These are phyloP conservation scores for Pseudocercospora musae DNA, from an alignment of 2,329 filamentous ascomycete species.

Conservation along the genomic window DNA sequence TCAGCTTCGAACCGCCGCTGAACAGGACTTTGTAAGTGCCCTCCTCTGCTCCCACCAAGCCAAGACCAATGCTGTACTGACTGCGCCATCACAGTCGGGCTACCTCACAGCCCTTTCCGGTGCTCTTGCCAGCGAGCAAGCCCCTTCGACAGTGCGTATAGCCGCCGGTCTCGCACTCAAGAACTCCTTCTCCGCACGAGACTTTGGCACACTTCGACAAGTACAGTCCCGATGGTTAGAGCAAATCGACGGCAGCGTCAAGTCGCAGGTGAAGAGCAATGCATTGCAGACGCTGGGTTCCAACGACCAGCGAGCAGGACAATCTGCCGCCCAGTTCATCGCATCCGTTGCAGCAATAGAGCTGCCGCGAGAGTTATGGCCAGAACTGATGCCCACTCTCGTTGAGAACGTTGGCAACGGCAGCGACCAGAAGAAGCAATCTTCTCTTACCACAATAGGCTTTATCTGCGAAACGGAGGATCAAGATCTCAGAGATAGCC, in stretches of 20 bases:
- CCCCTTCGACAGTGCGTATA: conserved; percentile 78
- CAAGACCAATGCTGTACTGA: conserved; percentile 3
- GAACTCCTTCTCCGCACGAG: conserved; percentile 95
- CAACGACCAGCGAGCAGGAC: conserved; percentile 75
- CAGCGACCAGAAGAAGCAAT: conserved; percentile 83
- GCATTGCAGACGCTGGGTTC: conserved; percentile 85
- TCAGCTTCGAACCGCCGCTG: conserved; percentile 87
- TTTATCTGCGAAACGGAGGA: conserved; percentile 98
- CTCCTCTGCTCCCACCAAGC: not conserved
- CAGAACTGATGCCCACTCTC: conserved; percentile 80
- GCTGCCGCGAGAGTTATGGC: conserved; percentile 89
- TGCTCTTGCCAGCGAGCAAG: conserved; percentile 87
- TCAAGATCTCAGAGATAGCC: conserved; percentile 72
- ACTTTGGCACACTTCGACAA: conserved; percentile 79
- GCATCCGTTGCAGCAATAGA: conserved; percentile 93
- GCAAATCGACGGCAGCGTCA: conserved; percentile 75
- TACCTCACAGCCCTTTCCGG: conserved; percentile 91
- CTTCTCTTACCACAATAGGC: conserved; percentile 92
- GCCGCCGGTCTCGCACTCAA: conserved; percentile 95
- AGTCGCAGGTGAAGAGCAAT: conserved; percentile 81
- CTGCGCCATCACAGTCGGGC: conserved; percentile 61
- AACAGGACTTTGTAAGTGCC: conserved; percentile 84
- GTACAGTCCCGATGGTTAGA: conserved; percentile 92
- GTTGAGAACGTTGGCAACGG: conserved; percentile 92
- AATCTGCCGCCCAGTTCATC: conserved; percentile 90